Conservation (phyloP, 352 stramenopile species). For the Globisporangium rhizosaccharum region DNA sequence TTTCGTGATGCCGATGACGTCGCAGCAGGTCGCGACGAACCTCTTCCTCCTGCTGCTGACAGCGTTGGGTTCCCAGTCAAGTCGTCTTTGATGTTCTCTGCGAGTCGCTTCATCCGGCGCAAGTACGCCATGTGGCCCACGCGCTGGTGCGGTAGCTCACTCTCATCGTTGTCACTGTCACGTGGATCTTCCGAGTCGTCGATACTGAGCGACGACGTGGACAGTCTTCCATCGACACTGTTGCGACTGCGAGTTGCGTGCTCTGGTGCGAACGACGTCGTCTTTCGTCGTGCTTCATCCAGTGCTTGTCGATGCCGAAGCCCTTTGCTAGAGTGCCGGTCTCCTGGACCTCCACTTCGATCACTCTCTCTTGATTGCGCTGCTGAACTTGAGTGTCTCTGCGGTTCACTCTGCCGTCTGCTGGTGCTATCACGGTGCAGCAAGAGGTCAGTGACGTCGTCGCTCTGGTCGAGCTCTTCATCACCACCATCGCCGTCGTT, state of each 20-base stretch:
- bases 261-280: neutral
- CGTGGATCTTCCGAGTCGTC: slow-evolving; percentile 5
- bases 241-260: neutral
- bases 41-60: neutral
- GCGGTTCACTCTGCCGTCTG: neutral
- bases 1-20: neutral
- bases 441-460: slow-evolving; percentile 13
- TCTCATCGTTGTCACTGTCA: slow-evolving; percentile 30
- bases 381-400: no score
- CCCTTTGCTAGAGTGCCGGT: slow-evolving; percentile 3
- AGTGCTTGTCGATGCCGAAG: slow-evolving; percentile 25
- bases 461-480: slow-evolving; percentile 11
- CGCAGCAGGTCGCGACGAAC: neutral
- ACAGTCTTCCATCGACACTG: neutral
- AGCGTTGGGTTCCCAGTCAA: slow-evolving; percentile 15
- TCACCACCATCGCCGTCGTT: neutral
- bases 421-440: neutral
- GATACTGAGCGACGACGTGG: neutral
- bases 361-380: neutral
- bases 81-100: slow-evolving; percentile 61
- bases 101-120: slow-evolving; percentile 56
- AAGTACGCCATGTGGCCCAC: slow-evolving; percentile 70
- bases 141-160: slow-evolving; percentile 43
- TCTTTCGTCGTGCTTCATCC: slow-evolving; percentile 19
- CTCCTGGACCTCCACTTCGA: neutral